phyloP scores from a whole-genome alignment of 257 asterid species.

The Nemophila menziesii region DNA sequence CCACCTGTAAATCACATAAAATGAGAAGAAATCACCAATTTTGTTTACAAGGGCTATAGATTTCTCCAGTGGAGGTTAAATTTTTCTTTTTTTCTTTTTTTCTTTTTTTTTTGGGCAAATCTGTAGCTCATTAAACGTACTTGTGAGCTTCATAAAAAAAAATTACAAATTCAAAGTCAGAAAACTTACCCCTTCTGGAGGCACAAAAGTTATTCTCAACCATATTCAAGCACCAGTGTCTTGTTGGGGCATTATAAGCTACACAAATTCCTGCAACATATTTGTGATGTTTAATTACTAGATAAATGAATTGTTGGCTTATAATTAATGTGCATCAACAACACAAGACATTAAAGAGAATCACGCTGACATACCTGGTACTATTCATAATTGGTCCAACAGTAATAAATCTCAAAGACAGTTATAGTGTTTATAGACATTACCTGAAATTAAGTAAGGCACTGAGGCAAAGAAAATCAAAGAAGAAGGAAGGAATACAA shows the following conservation, averaged over 20 bases:
- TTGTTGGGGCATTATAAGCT: constrained; percentile 58
- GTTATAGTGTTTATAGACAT: neutral
- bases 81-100: neutral
- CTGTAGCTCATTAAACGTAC: neutral
- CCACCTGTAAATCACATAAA: constrained; percentile 43
- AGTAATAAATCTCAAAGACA: neutral
- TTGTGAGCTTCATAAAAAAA: neutral
- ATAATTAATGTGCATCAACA: constrained; percentile 3
- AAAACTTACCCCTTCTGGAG: constrained; percentile 68
- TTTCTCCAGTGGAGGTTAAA: neutral
- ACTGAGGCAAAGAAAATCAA: constrained; percentile 37
- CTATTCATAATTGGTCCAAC: neutral
- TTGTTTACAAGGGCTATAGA: neutral
- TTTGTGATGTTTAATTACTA: neutral
- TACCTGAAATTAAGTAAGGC: constrained; percentile 68
- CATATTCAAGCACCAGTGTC: constrained; percentile 87
- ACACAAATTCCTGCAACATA: constrained; percentile 59
- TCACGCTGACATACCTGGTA: neutral
- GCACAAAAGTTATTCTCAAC: constrained; percentile 88
- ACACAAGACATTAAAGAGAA: neutral
- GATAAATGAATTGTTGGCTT: neutral
- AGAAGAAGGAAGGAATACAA: constrained; percentile 66
- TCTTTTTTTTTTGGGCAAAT: no score
- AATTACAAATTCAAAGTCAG: constrained; percentile 9
- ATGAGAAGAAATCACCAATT: constrained; percentile 2